Conservation (phyloP, 805 yeast species). For the Yamadazyma philogaea region DNA sequence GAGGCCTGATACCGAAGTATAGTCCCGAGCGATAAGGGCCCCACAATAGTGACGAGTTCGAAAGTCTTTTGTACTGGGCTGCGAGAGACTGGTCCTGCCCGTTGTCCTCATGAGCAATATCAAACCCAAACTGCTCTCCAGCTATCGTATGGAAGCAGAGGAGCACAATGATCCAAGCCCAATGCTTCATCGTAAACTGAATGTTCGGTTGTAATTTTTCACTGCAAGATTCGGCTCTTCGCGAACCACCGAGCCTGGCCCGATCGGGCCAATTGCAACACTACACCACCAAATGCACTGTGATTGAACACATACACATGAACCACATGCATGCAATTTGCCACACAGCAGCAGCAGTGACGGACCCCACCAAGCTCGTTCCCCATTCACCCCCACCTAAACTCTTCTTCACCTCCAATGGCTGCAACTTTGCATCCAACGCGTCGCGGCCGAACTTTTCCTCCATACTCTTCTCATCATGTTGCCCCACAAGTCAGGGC, state of each 20-base stretch:
- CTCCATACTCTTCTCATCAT: constrained; percentile 10
- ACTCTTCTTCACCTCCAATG: not conserved
- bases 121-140: constrained; percentile 17
- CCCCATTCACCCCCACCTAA: too few relatives aligned
- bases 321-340: too few relatives aligned
- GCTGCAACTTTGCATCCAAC: not conserved
- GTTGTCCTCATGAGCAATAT: constrained; percentile 50
- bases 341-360: too few relatives aligned
- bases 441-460: not conserved
- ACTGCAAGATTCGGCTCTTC: not conserved
- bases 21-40: constrained; percentile 89
- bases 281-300: not conserved
- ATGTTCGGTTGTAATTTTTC: not conserved
- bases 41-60: constrained; percentile 52
- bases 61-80: constrained; percentile 17
- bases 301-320: not conserved
- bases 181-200: not conserved
- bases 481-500: constrained; percentile 41
- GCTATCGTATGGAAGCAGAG: not conserved
- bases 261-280: not conserved
- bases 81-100: constrained; percentile 14
- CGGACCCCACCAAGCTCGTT: too few relatives aligned
- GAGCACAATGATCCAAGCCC: not conserved
- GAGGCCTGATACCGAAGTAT: constrained; percentile 82
- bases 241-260: not conserved